Conservation (phyloP, 2,329 filamentous ascomycete species). For the Myriosclerotinia curreyana region DNA sequence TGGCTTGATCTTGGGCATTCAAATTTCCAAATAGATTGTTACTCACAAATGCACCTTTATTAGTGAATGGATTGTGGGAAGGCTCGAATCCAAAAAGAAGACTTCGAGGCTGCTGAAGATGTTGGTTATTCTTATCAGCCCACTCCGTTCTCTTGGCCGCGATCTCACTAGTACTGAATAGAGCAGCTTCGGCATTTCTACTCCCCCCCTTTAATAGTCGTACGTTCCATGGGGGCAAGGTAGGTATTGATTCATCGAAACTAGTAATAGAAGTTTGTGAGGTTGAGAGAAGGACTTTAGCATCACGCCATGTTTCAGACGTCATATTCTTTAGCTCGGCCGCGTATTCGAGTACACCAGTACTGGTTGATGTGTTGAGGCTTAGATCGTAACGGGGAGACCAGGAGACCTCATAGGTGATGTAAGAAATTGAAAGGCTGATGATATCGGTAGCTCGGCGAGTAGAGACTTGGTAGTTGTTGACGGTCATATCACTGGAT, state of each 20-base stretch:
- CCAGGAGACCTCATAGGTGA: slow-evolving; percentile 45
- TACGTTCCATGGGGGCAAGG: slow-evolving; percentile 48
- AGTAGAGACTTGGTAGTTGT: slow-evolving; percentile 31
- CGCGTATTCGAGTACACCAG: slow-evolving; percentile 45
- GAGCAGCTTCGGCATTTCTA: slow-evolving; percentile 26
- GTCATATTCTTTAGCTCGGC: slow-evolving; percentile 53
- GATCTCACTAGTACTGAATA: slow-evolving; percentile 36
- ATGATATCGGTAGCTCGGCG: slow-evolving; percentile 30
- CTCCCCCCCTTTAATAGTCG: slow-evolving; percentile 39
- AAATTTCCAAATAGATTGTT: neutral
- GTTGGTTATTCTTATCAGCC: slow-evolving; percentile 30
- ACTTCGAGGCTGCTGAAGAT: slow-evolving; percentile 34
- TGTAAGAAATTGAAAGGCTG: slow-evolving; percentile 36
- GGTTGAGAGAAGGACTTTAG: slow-evolving; percentile 46
- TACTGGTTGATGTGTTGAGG: slow-evolving; percentile 41
- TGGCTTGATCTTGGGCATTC: neutral
- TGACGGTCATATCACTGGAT: slow-evolving; percentile 30
- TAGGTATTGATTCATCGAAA: slow-evolving; percentile 48
- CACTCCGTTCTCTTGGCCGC: slow-evolving; percentile 40
- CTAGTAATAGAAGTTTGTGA: slow-evolving; percentile 51
- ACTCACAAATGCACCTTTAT: slow-evolving; percentile 1
- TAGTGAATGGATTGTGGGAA: neutral
- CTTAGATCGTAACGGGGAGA: slow-evolving; percentile 48
- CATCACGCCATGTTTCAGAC: slow-evolving; percentile 49
- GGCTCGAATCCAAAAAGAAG: slow-evolving; percentile 16